Evolutionary conservation across 2,329 filamentous ascomycete species (phyloP).

Genomic region (Moelleriella libera): DNA sequence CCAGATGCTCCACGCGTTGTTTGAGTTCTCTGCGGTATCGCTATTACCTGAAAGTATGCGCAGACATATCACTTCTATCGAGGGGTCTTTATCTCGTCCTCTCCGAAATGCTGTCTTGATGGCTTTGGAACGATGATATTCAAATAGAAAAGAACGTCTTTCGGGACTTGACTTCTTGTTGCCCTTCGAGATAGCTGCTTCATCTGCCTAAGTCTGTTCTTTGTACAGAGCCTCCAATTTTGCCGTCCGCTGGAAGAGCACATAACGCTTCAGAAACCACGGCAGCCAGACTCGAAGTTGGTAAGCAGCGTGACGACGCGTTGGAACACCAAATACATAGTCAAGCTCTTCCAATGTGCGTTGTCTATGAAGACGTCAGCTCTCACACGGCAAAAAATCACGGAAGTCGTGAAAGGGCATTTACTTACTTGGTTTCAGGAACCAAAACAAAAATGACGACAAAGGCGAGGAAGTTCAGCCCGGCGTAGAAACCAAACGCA

Average conservation of each 20-base stretch:
- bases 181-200: neutral
- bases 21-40: too few relatives aligned
- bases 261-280: conserved; percentile 15
- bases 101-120: too few relatives aligned
- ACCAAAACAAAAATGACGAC: conserved; percentile 50
- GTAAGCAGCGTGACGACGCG: conserved; percentile 15
- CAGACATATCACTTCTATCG: too few relatives aligned
- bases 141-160: too few relatives aligned
- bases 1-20: too few relatives aligned
- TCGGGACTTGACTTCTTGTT: neutral
- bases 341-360: conserved; percentile 25
- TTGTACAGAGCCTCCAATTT: conserved; percentile 17
- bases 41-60: too few relatives aligned
- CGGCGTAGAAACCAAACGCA: conserved; percentile 47
- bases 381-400: neutral
- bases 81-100: too few relatives aligned
- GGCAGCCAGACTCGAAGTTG: conserved; percentile 18
- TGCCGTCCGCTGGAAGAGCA: conserved; percentile 13
- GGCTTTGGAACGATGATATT: too few relatives aligned
- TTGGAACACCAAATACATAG: conserved; percentile 21
- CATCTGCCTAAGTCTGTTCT: neutral
- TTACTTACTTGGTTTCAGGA: conserved; percentile 23
- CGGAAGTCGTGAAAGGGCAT: neutral
- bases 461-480: conserved; percentile 44
- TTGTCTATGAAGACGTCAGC: conserved; percentile 7